These are phyloP conservation scores for Pisolithus orientalis DNA, from an alignment of 768 basidiomycete genomes.

Conservation along the genomic window DNA sequence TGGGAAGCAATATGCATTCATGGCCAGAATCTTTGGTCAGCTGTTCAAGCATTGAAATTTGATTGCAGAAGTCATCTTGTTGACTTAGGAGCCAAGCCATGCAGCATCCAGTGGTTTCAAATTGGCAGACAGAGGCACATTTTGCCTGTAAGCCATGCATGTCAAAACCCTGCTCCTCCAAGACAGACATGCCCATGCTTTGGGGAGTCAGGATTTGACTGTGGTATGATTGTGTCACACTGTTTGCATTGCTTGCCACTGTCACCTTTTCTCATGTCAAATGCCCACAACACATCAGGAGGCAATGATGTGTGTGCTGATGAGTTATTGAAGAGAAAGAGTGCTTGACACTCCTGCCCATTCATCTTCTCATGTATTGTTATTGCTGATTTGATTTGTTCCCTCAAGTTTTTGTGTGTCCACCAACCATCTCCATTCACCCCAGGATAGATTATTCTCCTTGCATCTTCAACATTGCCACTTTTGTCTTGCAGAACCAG, in stretches of 20 bases:
- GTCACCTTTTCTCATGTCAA: slow-evolving; percentile 21
- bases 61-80: slow-evolving; percentile 25
- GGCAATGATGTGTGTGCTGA: slow-evolving; percentile 6
- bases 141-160: slow-evolving; percentile 27
- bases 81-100: slow-evolving; percentile 21
- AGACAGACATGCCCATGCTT: not conserved
- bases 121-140: slow-evolving; percentile 23
- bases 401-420: slow-evolving; percentile 1
- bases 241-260: slow-evolving; percentile 17
- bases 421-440: slow-evolving; percentile 11
- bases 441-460: slow-evolving; percentile 11
- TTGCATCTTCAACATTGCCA: slow-evolving; percentile 11
- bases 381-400: slow-evolving; percentile 4
- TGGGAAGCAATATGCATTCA: slow-evolving; percentile 26
- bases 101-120: slow-evolving; percentile 16
- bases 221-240: slow-evolving; percentile 15
- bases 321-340: slow-evolving; percentile 8
- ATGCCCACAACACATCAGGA: slow-evolving; percentile 17
- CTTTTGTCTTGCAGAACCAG: not conserved
- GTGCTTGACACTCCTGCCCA: slow-evolving; percentile 19
- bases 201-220: slow-evolving; percentile 8
- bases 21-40: slow-evolving; percentile 20
- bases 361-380: slow-evolving; percentile 30
- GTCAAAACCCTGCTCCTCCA: slow-evolving; percentile 34
- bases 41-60: slow-evolving; percentile 17